A percentile compares a stretch with the other conserved stretches of the same genome.
Evolutionary conservation across 805 yeast species (phyloP).

Genomic region (Grigorovia transvaalensis): DNA sequence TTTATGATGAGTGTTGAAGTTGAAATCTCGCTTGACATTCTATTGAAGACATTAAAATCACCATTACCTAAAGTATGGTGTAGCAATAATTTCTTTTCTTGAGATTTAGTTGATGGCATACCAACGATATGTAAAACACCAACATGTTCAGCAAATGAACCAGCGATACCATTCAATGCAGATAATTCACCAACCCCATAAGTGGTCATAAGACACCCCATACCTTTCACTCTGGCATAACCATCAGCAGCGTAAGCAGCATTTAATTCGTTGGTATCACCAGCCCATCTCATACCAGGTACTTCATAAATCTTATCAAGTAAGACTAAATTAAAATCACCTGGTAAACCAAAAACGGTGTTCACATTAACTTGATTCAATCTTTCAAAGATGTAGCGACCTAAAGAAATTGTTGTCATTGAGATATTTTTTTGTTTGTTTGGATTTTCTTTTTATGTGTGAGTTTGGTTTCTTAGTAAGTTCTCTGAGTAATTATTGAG

Average conservation of each 20-base stretch:
- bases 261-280: slow-evolving; percentile 80
- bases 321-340: slow-evolving; percentile 64
- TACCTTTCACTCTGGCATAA: slow-evolving; percentile 67
- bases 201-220: slow-evolving; percentile 65
- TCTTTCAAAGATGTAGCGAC: slow-evolving; percentile 69
- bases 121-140: slow-evolving; percentile 78
- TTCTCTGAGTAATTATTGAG: too few relatives aligned
- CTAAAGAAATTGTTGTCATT: slow-evolving; percentile 44
- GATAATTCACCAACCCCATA: slow-evolving; percentile 84
- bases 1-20: too few relatives aligned
- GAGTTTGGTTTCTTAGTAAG: too few relatives aligned
- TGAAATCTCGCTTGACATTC: too few relatives aligned
- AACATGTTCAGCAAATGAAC: slow-evolving; percentile 80
- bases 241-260: slow-evolving; percentile 81
- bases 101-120: slow-evolving; percentile 49
- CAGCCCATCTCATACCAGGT: slow-evolving; percentile 72
- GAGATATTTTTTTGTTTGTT: too few relatives aligned
- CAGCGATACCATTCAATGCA: slow-evolving; percentile 77
- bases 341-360: slow-evolving; percentile 71
- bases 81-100: too few relatives aligned
- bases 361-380: slow-evolving; percentile 57
- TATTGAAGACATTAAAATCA: too few relatives aligned
- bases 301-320: slow-evolving; percentile 64
- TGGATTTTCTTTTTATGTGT: too few relatives aligned
- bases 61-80: too few relatives aligned